These are phyloP conservation scores for Exophiala xenobiotica DNA, from an alignment of 2,329 filamentous ascomycete species.

Conservation along the genomic window DNA sequence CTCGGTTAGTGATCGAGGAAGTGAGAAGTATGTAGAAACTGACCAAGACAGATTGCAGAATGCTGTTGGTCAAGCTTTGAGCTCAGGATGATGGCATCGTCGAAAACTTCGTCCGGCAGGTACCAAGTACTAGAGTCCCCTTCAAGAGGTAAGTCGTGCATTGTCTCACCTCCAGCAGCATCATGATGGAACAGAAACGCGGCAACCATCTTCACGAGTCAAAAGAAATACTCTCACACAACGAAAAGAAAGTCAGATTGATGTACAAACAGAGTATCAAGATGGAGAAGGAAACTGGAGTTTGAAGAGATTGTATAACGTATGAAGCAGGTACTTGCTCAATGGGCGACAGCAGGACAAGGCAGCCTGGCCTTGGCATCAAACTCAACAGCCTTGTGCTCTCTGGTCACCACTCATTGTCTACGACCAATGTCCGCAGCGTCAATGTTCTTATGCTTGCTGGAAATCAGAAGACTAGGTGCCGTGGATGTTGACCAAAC, in stretches of 20 bases:
- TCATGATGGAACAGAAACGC: slow-evolving; percentile 8
- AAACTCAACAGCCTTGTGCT: no score
- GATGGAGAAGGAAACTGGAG: not conserved
- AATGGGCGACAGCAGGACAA: no score
- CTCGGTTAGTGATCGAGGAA: slow-evolving; percentile 1
- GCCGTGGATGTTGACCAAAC: no score
- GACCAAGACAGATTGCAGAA: slow-evolving; percentile 19
- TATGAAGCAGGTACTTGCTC: no score
- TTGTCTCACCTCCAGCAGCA: slow-evolving; percentile 1
- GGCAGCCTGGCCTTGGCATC: no score
- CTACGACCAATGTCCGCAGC: no score
- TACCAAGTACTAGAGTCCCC: slow-evolving; percentile 1
- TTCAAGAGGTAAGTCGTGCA: slow-evolving; percentile 4
- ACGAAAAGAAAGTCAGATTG: not conserved
- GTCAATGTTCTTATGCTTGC: no score
- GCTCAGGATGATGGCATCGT: slow-evolving; percentile 2
- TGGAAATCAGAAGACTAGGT: no score
- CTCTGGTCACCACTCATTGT: no score
- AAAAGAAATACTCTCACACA: not conserved
- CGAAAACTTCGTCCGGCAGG: slow-evolving; percentile 5
- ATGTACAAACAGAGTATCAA: not conserved
- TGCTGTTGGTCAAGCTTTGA: slow-evolving; percentile 7
- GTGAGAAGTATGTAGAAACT: not conserved
- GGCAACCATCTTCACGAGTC: slow-evolving; percentile 1
- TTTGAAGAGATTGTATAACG: no score